Percentiles rank a stretch among this genome's conserved stretches.
These are phyloP conservation scores for Acanthamoeba castellanii DNA, from an alignment of 208 protist genomes.

Conservation along the genomic window DNA sequence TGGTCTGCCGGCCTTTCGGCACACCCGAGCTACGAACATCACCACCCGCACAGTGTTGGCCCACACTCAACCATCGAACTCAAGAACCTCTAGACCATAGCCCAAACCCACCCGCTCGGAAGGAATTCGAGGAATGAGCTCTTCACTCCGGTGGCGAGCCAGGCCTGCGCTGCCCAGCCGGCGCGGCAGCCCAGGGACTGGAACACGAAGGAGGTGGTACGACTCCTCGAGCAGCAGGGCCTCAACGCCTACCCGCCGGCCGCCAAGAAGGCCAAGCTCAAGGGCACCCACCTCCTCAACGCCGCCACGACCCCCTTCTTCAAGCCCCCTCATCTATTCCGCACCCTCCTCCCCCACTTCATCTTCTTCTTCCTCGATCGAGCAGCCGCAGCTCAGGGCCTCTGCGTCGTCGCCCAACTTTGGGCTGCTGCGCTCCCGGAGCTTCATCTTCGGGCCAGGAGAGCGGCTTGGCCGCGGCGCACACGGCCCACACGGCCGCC, in stretches of 20 bases:
- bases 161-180: background rate
- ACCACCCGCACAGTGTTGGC: too few relatives aligned
- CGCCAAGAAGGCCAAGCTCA: conserved; percentile 1
- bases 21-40: too few relatives aligned
- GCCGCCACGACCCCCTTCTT: background rate
- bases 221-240: background rate
- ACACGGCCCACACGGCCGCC: background rate
- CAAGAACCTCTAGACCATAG: too few relatives aligned
- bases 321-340: background rate
- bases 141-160: too few relatives aligned
- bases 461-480: background rate
- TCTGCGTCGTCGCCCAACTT: background rate
- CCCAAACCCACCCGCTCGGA: too few relatives aligned
- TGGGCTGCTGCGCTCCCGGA: background rate
- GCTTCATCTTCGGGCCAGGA: background rate
- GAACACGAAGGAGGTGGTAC: background rate
- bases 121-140: too few relatives aligned
- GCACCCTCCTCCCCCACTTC: background rate
- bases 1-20: too few relatives aligned
- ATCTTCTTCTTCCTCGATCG: too few relatives aligned
- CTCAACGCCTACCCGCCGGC: background rate
- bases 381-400: too few relatives aligned
- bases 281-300: background rate
- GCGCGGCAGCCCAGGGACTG: background rate
- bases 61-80: too few relatives aligned